A percentile compares a stretch with the other conserved stretches of the same genome.
phyloP scores from a whole-genome alignment of 2,329 filamentous ascomycete genomes.

The Coleophoma cylindrospora region DNA sequence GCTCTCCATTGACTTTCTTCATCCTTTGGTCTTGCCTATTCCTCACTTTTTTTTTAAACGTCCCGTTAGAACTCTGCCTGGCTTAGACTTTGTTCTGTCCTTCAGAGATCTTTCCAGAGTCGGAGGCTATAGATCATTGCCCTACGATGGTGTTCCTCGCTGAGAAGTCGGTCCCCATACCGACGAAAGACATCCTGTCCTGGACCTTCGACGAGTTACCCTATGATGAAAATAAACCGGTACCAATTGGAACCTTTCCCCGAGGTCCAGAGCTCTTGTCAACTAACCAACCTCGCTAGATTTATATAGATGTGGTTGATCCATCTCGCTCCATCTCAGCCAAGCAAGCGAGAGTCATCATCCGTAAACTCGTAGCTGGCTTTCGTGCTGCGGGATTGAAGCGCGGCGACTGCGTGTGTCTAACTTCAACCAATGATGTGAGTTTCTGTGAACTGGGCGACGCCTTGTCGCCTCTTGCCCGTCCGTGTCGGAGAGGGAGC shows the following conservation, averaged over 20 bases:
- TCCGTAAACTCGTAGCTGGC: constrained; percentile 20
- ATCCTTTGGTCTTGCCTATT: no score
- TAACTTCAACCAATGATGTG: constrained; percentile 25
- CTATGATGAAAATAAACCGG: constrained; percentile 18
- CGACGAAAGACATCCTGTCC: constrained; percentile 18
- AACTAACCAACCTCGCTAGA: constrained; percentile 6
- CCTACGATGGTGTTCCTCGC: constrained; percentile 8
- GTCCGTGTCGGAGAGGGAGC: background rate
- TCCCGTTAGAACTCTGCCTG: no score
- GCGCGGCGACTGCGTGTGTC: constrained; percentile 23
- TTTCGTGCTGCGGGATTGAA: constrained; percentile 19
- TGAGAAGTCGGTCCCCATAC: constrained; percentile 8
- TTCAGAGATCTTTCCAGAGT: no score
- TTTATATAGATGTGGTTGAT: constrained; percentile 20
- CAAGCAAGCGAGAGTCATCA: constrained; percentile 16
- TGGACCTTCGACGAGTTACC: constrained; percentile 19
- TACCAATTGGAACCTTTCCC: constrained; percentile 5
- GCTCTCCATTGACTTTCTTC: no score
- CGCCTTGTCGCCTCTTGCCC: background rate
- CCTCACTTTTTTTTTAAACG: no score
- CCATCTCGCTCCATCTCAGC: constrained; percentile 17
- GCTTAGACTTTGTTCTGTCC: no score
- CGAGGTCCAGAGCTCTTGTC: background rate
- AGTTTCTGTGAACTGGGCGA: background rate
- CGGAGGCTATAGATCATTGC: no score